phyloP scores from a whole-genome alignment of 2,329 filamentous ascomycete genomes.

The Penicillium fuscoglaucum region DNA sequence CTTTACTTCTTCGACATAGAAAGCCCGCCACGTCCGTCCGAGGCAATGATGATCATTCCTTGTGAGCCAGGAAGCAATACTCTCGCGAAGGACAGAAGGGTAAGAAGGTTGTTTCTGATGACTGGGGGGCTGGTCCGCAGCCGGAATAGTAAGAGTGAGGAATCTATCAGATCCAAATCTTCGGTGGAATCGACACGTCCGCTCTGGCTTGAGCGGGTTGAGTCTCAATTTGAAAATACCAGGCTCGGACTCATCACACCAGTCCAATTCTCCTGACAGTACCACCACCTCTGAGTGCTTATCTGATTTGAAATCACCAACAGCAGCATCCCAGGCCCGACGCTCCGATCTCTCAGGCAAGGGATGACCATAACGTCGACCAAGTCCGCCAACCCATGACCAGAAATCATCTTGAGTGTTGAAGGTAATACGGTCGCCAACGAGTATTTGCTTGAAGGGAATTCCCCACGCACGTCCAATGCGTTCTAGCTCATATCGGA shows the following conservation, averaged over 20 bases:
- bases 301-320: conserved; percentile 34
- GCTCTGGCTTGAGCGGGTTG: conserved; percentile 44
- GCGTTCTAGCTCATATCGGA: conserved; percentile 42
- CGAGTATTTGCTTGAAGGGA: conserved; percentile 31
- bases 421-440: conserved; percentile 25
- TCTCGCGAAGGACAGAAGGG: conserved; percentile 33
- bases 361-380: conserved; percentile 22
- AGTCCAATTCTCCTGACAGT: conserved; percentile 44
- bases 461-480: conserved; percentile 34
- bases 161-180: conserved; percentile 51
- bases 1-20: conserved; percentile 46
- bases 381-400: conserved; percentile 33
- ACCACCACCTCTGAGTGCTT: conserved; percentile 41
- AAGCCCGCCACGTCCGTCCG: conserved; percentile 47
- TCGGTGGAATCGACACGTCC: conserved; percentile 47
- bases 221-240: conserved; percentile 43
- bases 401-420: conserved; percentile 36
- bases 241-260: conserved; percentile 34
- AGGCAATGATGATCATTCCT: conserved; percentile 41
- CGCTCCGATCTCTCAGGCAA: conserved; percentile 35
- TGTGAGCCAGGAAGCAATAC: conserved; percentile 43
- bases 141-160: conserved; percentile 42
- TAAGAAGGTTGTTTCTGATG: conserved; percentile 27
- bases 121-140: conserved; percentile 29
- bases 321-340: conserved; percentile 39